Percentiles rank a stretch among this genome's conserved stretches.
Evolutionary conservation across 192 early-diverging fungal species (phyloP).

Genomic region (Coemansia sp.): DNA sequence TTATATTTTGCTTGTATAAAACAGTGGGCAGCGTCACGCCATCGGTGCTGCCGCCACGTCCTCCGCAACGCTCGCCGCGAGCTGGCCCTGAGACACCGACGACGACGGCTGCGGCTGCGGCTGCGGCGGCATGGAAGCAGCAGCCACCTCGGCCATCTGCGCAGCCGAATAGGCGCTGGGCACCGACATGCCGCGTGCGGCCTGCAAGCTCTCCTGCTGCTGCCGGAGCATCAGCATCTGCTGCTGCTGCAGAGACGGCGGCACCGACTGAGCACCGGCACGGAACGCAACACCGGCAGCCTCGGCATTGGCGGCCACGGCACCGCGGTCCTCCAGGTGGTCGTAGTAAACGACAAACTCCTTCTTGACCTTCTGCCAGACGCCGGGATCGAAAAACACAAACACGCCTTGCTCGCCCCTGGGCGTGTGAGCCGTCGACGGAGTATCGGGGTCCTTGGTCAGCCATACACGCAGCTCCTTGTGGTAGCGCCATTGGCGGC

Average conservation of each 20-base stretch:
- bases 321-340: conserved; percentile 73
- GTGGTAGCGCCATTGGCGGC: conserved; percentile 95
- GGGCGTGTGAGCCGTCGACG: conserved; percentile 52
- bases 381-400: conserved; percentile 88
- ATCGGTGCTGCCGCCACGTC: conserved; percentile 40
- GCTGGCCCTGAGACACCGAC: conserved; percentile 2
- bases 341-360: conserved; percentile 87
- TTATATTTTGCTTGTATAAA: background rate
- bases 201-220: conserved; percentile 21
- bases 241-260: conserved; percentile 16
- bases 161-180: background rate
- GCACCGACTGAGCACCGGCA: conserved; percentile 31
- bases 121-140: background rate
- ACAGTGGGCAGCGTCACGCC: conserved; percentile 4
- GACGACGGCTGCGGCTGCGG: conserved; percentile 1
- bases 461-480: conserved; percentile 92
- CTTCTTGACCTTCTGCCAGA: conserved; percentile 87
- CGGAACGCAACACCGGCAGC: conserved; percentile 10
- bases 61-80: conserved; percentile 29
- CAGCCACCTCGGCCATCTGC: background rate
- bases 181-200: background rate
- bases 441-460: conserved; percentile 68
- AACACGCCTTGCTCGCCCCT: conserved; percentile 81
- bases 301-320: conserved; percentile 9
- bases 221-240: conserved; percentile 23